These are phyloP conservation scores for Tuber umbilicatum DNA, from an alignment of 495 filamentous ascomycete species.

Conservation along the genomic window DNA sequence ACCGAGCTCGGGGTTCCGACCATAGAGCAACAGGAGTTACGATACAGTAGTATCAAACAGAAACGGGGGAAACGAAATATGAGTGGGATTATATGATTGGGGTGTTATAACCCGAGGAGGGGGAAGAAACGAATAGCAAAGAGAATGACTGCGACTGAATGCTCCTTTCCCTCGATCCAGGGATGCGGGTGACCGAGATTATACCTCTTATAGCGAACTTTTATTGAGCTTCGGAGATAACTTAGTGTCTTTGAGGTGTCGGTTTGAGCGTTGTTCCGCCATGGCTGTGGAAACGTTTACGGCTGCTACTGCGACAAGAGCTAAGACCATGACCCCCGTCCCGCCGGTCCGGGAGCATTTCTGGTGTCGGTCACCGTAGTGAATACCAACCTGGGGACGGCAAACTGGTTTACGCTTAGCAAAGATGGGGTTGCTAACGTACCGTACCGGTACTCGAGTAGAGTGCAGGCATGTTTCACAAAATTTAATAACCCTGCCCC, in stretches of 20 bases:
- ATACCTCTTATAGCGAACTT: neutral
- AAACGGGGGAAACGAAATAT: too few species aligned
- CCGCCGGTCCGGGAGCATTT: too few species aligned
- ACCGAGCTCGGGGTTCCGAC: too few species aligned
- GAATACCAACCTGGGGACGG: neutral
- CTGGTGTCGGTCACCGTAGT: neutral
- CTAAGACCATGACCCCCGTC: neutral
- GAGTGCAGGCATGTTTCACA: neutral
- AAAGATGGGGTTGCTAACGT: neutral
- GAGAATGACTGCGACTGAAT: neutral
- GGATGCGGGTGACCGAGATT: neutral
- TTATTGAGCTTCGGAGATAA: neutral
- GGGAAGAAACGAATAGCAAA: too few species aligned
- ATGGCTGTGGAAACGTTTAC: neutral
- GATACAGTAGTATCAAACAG: too few species aligned
- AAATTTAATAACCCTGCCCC: neutral
- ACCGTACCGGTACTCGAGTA: too few species aligned
- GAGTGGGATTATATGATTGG: too few species aligned
- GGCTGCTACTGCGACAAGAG: neutral
- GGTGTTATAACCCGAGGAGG: too few species aligned
- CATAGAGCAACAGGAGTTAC: too few species aligned
- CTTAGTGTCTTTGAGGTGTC: neutral
- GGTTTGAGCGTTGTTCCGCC: neutral
- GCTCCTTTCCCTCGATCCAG: neutral
- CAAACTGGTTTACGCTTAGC: neutral